Percentiles rank a stretch among this genome's conserved stretches.
Evolutionary conservation across 441 rosid species (phyloP).

Genomic region (Manihot esculenta): DNA sequence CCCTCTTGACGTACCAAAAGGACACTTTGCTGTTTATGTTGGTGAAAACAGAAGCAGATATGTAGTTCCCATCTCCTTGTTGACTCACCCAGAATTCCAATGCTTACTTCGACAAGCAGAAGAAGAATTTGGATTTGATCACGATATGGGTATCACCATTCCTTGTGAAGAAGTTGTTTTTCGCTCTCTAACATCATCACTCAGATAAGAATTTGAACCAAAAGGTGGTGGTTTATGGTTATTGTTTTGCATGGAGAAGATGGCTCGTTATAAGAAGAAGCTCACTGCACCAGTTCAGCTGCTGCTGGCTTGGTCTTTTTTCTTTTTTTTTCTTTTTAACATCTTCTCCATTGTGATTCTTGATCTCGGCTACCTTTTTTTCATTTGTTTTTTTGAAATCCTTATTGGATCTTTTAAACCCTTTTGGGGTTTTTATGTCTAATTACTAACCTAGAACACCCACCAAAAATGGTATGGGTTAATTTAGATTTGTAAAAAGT

Average conservation of each 20-base stretch:
- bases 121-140: slow-evolving; percentile 95
- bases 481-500: slow-evolving; percentile 36
- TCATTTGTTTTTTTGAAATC: background rate
- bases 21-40: slow-evolving; percentile 90
- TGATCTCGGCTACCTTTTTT: slow-evolving; percentile 12
- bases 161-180: slow-evolving; percentile 97
- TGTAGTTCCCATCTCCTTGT: slow-evolving; percentile 85
- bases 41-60: slow-evolving; percentile 84
- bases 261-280: slow-evolving; percentile 43
- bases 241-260: slow-evolving; percentile 32
- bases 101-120: slow-evolving; percentile 76
- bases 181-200: slow-evolving; percentile 75
- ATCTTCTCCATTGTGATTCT: slow-evolving; percentile 39
- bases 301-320: slow-evolving; percentile 34
- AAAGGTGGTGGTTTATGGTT: background rate
- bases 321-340: slow-evolving; percentile 29
- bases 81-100: slow-evolving; percentile 77
- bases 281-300: background rate
- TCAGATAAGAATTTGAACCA: slow-evolving; percentile 35
- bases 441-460: slow-evolving; percentile 40
- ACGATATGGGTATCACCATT: slow-evolving; percentile 91
- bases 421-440: slow-evolving; percentile 37
- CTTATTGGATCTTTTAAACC: slow-evolving; percentile 15
- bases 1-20: slow-evolving; percentile 92
- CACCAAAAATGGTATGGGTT: slow-evolving; percentile 33